Evolutionary conservation across 805 yeast genomes (phyloP), one percentile per base, ranked within the genome.

Genomic region (Pichia gijzeniarum): DNA sequence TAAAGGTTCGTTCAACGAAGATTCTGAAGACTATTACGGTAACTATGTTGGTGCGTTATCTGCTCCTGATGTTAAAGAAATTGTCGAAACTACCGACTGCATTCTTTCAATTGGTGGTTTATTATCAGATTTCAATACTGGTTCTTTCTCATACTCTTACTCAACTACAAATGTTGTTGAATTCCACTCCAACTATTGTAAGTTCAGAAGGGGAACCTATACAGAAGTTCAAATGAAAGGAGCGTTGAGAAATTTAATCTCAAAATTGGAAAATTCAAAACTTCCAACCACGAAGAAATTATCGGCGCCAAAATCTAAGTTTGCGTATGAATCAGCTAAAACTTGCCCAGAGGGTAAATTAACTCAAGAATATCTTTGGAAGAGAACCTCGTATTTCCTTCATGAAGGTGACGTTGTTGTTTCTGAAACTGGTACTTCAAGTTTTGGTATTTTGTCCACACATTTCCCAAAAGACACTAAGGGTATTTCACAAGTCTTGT

Each of bases 71-170:
- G 87, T 84, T 44, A 79, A 80, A 62, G 79, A 76, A 51, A 76
- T 80, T 33, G 89, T 84, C 47, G 91, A 85, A 65, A 62, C 74
- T 36, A 73, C 90, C 36, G 95, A 86, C 67, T 73, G 85, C 64
- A 73, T 86, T 47, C 64, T 86, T 49, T 81, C 91, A 30, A 75
- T 85, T 55, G 95, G 95, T 65, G 90, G 89, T 42, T 69, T 86
- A 62, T 70, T 86, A 60, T 85, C 93, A 42, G 95, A 86, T 67
- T 87, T 83, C 79, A 86, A 86, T 75, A 86, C 95, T 41, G 95
- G 95, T 62, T 83, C 95, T 18, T 82, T 82, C 72, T 79, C 88
- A 32, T 82, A 82, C 69, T 74, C 82, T 47, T 81, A 81, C 71
- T 74, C 78, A 65, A 82, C 90, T 56, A 79, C 76, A 65, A 82